Conservation (phyloP, 2,329 filamentous ascomycete genomes). For the Pseudogymnoascus sp. region DNA sequence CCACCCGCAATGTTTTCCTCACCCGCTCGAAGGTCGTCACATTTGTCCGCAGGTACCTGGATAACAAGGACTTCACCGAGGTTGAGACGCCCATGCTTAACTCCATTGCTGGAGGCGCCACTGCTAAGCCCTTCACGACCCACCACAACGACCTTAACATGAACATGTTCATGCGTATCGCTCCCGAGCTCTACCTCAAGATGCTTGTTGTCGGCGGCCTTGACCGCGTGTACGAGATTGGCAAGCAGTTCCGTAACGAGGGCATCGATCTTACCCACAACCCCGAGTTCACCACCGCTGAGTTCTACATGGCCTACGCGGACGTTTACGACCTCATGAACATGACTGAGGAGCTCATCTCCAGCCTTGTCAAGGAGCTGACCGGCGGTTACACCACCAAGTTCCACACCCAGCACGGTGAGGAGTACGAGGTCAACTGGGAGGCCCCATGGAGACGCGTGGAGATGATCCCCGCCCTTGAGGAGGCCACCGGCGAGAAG, state of each 20-base stretch:
- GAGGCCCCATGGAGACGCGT: slow-evolving; percentile 85
- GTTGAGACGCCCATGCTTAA: slow-evolving; percentile 98
- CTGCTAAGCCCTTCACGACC: slow-evolving; percentile 88
- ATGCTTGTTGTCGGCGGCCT: slow-evolving; percentile 90
- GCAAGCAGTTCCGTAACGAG: slow-evolving; percentile 92
- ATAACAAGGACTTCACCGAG: slow-evolving; percentile 80
- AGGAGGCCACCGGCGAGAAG: slow-evolving; percentile 83
- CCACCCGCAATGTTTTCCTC: slow-evolving; percentile 72
- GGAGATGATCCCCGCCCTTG: slow-evolving; percentile 91
- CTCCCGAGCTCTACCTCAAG: slow-evolving; percentile 95
- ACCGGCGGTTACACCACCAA: slow-evolving; percentile 78
- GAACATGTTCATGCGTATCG: slow-evolving; percentile 90
- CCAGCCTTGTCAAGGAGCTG: slow-evolving; percentile 77
- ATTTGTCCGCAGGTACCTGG: slow-evolving; percentile 84
- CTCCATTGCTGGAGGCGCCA: slow-evolving; percentile 88
- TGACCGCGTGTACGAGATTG: slow-evolving; percentile 91
- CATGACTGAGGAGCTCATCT: slow-evolving; percentile 88
- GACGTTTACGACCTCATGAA: slow-evolving; percentile 89
- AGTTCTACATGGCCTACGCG: slow-evolving; percentile 93
- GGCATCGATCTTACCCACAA: slow-evolving; percentile 91
- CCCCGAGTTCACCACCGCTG: slow-evolving; percentile 94
- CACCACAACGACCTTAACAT: slow-evolving; percentile 95
- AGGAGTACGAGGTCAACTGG: slow-evolving; percentile 92
- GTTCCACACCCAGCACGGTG: slow-evolving; percentile 79
- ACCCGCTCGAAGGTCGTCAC: slow-evolving; percentile 80